These are phyloP conservation scores for Blastobotrys mokoenaii DNA, from an alignment of 805 yeast species.

Conservation along the genomic window DNA sequence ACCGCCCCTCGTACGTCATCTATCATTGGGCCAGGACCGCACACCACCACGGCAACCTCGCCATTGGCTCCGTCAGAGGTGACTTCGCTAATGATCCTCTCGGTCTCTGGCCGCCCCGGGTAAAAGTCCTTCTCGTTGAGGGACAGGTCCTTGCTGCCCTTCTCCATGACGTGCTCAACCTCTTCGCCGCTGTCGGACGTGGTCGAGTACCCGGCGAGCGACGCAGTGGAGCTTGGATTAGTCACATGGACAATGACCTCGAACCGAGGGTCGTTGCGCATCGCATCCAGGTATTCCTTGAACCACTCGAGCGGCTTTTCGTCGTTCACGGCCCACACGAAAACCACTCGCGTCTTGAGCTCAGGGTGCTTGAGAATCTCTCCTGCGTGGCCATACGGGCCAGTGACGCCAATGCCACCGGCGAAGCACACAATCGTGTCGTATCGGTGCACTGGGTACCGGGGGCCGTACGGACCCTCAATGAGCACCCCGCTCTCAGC, in stretches of 20 bases:
- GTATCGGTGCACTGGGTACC: conserved; percentile 32
- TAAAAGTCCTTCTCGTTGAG: background rate
- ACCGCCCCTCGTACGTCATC: conserved; percentile 45
- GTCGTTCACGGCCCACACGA: conserved; percentile 59
- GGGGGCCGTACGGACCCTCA: conserved; percentile 59
- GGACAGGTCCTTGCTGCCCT: background rate
- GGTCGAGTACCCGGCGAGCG: background rate
- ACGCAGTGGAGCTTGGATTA: background rate
- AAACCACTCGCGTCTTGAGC: conserved; percentile 22
- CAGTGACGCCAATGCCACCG: conserved; percentile 59
- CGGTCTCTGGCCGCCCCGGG: too few species aligned
- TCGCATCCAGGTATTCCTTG: background rate
- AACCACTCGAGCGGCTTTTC: conserved; percentile 44
- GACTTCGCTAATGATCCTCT: too few species aligned
- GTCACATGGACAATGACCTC: conserved; percentile 3
- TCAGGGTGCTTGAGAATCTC: conserved; percentile 4
- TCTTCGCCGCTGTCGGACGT: background rate
- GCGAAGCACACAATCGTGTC: conserved; percentile 37
- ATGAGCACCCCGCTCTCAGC: conserved; percentile 18
- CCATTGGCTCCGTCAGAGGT: too few species aligned
- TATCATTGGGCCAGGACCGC: conserved; percentile 53
- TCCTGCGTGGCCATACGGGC: conserved; percentile 38
- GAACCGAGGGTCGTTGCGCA: conserved; percentile 1
- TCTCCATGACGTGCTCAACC: background rate
- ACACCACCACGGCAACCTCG: conserved; percentile 33